These are phyloP conservation scores for Nicotiana otophora DNA, from an alignment of 257 asterid species.

Conservation along the genomic window DNA sequence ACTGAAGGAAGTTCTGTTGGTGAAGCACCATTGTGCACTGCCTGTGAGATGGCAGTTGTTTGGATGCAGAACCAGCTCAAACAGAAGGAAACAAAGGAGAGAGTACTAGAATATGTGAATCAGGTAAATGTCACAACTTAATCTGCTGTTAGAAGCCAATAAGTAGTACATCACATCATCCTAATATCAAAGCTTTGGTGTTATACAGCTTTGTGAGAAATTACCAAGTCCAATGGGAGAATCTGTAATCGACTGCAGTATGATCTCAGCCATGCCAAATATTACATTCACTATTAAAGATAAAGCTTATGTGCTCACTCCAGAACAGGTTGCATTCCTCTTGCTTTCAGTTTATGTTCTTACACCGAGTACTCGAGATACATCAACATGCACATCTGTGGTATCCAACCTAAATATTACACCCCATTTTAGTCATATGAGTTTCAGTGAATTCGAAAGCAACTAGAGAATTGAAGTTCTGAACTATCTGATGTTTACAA, in stretches of 20 bases:
- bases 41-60: slow-evolving; percentile 91
- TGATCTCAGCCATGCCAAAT: slow-evolving; percentile 53
- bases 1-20: slow-evolving; percentile 36
- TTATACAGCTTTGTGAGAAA: slow-evolving; percentile 70
- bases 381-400: background rate
- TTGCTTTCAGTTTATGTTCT: background rate
- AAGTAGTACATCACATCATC: background rate
- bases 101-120: slow-evolving; percentile 61
- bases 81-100: slow-evolving; percentile 53
- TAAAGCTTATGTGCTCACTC: slow-evolving; percentile 54
- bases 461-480: background rate
- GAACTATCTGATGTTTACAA: background rate
- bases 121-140: slow-evolving; percentile 42
- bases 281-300: slow-evolving; percentile 66
- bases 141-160: slow-evolving; percentile 7
- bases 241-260: slow-evolving; percentile 60
- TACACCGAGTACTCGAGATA: background rate
- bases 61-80: slow-evolving; percentile 87
- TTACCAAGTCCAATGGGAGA: slow-evolving; percentile 88
- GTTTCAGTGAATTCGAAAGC: background rate
- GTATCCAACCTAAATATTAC: background rate
- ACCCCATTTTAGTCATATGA: background rate
- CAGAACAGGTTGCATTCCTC: slow-evolving; percentile 59
- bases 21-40: slow-evolving; percentile 52
- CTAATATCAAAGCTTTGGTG: slow-evolving; percentile 5